Base-by-base conservation (phyloP, 2,329 filamentous ascomycete species). In the Cyclaneusma minus region DNA sequence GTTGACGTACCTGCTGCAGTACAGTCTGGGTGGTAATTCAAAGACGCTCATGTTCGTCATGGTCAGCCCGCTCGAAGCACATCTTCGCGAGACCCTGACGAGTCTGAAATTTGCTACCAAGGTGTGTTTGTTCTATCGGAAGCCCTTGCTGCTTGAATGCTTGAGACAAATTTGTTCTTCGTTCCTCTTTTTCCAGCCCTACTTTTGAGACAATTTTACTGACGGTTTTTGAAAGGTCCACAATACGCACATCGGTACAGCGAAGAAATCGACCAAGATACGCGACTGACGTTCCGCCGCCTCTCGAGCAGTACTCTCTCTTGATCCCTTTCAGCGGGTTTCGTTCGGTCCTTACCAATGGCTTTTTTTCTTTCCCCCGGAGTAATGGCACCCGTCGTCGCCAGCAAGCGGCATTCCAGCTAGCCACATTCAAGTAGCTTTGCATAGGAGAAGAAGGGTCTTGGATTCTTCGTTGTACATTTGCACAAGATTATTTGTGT, bases 11-110 rank as follows among this genome's bases (percentile, higher is more conserved):
- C 64, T 98, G 24, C 65, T 98, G 19, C 83, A 95, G 67, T 91
- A 89, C 47, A 93, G 83, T 3, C 61, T 98, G 6, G 87, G 89
- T 4, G 89, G 89, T 10, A 94, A 93, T 51, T 89, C 79, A 40
- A 92, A 94, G 56, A 98, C 89, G 1, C 74, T 98, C 42, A 98
- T 98, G 89, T 93, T 98, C 50, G 83, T 95, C 49, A 95, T 95
- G 85, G 80, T 93, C 30, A 89, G 79, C 40, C 89, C 89, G 17
- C 59, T 95, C 32, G 81, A 91, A 56, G 79, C 74, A 5, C 89
- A 95, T 56, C 60, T 94, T 37, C 79, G 77, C 44, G 89, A 98
- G 61, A 94, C 85, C 3, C 60, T 94, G 48, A 93, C 85, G 22
- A 94, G 84, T 61, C 62, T 98, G 51, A 78, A 89, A 44, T 98